Conservation (phyloP, 495 filamentous ascomycete genomes). For the Aspergillus leporis region DNA sequence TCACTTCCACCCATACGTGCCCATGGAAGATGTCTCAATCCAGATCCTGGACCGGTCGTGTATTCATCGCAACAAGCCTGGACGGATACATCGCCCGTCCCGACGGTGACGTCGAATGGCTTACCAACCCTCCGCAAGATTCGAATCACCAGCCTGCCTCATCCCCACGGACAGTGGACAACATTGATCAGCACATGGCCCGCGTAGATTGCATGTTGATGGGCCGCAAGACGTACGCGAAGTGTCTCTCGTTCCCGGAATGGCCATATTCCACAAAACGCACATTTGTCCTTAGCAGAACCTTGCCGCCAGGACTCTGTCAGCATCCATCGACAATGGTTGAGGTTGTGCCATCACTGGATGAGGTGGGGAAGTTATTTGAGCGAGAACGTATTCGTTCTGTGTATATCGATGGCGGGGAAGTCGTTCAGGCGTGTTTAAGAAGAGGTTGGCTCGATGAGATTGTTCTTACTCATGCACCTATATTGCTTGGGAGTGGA, state of each 20-base stretch:
- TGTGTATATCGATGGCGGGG: slow-evolving; percentile 17
- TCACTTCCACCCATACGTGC: too few relatives aligned
- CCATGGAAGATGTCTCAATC: not conserved
- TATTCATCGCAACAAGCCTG: slow-evolving; percentile 16
- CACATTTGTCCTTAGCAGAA: slow-evolving; percentile 9
- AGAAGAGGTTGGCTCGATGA: slow-evolving; percentile 17
- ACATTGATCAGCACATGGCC: slow-evolving; percentile 12
- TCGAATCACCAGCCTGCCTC: not conserved
- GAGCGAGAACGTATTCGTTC: not conserved
- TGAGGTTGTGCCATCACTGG: slow-evolving; percentile 3
- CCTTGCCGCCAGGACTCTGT: not conserved
- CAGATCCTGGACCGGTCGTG: slow-evolving; percentile 9
- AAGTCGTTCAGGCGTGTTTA: slow-evolving; percentile 13
- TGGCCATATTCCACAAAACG: slow-evolving; percentile 13
- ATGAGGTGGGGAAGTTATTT: slow-evolving; percentile 3
- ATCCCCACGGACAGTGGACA: not conserved
- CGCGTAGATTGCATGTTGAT: slow-evolving; percentile 16
- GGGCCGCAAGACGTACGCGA: slow-evolving; percentile 14
- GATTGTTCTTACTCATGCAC: slow-evolving; percentile 12
- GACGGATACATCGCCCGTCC: slow-evolving; percentile 15
- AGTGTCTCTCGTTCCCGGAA: not conserved
- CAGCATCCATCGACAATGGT: not conserved
- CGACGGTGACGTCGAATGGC: slow-evolving; percentile 13
- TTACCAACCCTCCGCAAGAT: slow-evolving; percentile 5
- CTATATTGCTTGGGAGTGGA: slow-evolving; percentile 9